Base-by-base conservation (phyloP, 1,284 basidiomycete genomes). In the Puccinia sorghi region DNA sequence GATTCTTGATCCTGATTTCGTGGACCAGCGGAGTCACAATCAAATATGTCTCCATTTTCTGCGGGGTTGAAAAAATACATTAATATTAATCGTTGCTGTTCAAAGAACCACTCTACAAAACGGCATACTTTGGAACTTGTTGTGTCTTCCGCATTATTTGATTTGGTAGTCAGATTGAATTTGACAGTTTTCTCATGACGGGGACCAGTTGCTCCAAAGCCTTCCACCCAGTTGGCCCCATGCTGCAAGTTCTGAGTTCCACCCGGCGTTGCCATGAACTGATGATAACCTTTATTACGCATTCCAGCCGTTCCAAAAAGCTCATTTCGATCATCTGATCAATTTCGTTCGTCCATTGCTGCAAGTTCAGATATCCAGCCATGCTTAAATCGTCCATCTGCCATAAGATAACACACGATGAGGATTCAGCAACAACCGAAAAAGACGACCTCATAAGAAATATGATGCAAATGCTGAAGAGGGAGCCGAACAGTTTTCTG, bases 281-380 rank as follows among this genome's bases (percentile, higher is more conserved):
- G 93, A 0, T 87, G 84, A 83, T 93, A 0, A 90, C 88, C 81
- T 92, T 89, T 72, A 94, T 92, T 80, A 95, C 91, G 46, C 90
- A 88, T 3, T 88, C 87, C 39, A 99, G 86, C 13, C 97, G 89
- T 80, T 89, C 88, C n/a, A 92, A 86, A 0, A 99, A 87, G 59
- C 93, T 92, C 0, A 85, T 86, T 83, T 97, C 94, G 83, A 98
- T 94, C 80, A 90, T 89, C 81, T 89, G 88, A 84, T 98, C 95
- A 12, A 99, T 88, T 75, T 92, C 90, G 0, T 90, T 89, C 0
- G 97, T 93, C 95, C 95, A 99, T 72, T 93, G 89, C 80, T 97
- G 94, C n/a, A 99, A 88, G 83, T 99, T 99, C 7, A 94, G 93
- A 83, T 96, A 99, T 12, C 96, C 95, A 83, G 97, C 94, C 81